Evolutionary conservation across 441 rosid species (phyloP).

Genomic region (Hura crepitans): DNA sequence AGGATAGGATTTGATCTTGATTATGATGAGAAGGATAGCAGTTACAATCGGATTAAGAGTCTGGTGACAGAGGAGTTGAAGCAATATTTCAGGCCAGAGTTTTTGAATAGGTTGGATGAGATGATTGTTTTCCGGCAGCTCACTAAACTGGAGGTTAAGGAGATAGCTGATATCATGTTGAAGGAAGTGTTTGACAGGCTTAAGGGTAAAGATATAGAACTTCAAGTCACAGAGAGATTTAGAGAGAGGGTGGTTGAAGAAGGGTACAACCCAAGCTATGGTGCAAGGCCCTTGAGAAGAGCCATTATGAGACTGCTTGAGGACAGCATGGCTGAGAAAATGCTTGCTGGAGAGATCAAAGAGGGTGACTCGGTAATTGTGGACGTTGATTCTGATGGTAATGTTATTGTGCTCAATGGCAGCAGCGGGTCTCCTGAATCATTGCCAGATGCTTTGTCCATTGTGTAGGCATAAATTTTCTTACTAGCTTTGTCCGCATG

Average conservation of each 20-base stretch:
- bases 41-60: constrained; percentile 89
- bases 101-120: constrained; percentile 91
- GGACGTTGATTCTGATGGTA: constrained; percentile 81
- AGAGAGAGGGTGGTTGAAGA: constrained; percentile 89
- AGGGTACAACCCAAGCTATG: constrained; percentile 93
- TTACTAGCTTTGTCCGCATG: constrained; percentile 12
- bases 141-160: constrained; percentile 90
- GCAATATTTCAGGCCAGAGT: constrained; percentile 92
- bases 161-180: constrained; percentile 88
- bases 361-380: constrained; percentile 92
- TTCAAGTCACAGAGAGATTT: constrained; percentile 90
- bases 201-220: constrained; percentile 76
- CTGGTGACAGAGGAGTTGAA: constrained; percentile 85
- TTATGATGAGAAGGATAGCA: constrained; percentile 84
- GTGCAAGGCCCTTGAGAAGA: constrained; percentile 95
- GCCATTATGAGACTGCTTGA: constrained; percentile 94
- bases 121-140: constrained; percentile 98
- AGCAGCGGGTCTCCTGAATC: constrained; percentile 58
- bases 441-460: constrained; percentile 50
- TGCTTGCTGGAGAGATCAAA: constrained; percentile 94
- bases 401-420: constrained; percentile 80
- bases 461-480: constrained; percentile 34
- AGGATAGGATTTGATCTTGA: constrained; percentile 88
- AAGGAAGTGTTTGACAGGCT: constrained; percentile 82
- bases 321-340: constrained; percentile 98